Conservation (phyloP, 306 rosid species). For the Cicer cuneatum region DNA sequence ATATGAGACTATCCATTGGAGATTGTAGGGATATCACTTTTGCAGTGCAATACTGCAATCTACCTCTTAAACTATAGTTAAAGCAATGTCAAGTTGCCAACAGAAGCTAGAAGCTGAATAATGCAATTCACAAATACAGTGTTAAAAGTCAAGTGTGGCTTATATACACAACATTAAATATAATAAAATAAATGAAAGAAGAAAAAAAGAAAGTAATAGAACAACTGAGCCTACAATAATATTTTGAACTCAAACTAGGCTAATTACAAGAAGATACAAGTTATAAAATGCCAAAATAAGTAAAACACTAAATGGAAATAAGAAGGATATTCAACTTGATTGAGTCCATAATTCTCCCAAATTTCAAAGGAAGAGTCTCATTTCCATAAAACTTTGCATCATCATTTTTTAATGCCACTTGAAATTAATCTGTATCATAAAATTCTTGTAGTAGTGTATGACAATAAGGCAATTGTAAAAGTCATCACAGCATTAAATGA, state of each 20-base stretch:
- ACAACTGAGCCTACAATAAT: not conserved
- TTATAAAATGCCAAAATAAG: slow-evolving; percentile 19
- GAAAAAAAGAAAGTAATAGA: not conserved
- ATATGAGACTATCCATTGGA: not conserved
- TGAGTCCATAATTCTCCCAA: slow-evolving; percentile 10
- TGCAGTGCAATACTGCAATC: not conserved
- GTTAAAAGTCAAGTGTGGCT: slow-evolving; percentile 1
- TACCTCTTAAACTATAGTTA: slow-evolving; percentile 33
- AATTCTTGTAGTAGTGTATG: not conserved
- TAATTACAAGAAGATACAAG: slow-evolving; percentile 25
- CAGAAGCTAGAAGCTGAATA: slow-evolving; percentile 37
- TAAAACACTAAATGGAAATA: not conserved
- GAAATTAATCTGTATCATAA: slow-evolving; percentile 21
- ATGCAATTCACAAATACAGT: slow-evolving; percentile 23
- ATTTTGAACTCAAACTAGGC: slow-evolving; percentile 35
- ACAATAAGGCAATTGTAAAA: slow-evolving; percentile 2
- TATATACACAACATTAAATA: not conserved
- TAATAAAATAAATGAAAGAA: slow-evolving; percentile 28
- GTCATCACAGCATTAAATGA: slow-evolving; percentile 13
- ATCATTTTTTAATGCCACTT: not conserved
- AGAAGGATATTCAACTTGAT: not conserved
- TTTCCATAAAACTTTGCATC: slow-evolving; percentile 6
- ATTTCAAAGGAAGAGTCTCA: not conserved
- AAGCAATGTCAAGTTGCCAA: slow-evolving; percentile 5
- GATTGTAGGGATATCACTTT: slow-evolving; percentile 7